phyloP scores from a whole-genome alignment of 441 rosid species.

The Arabidopsis lyrata region DNA sequence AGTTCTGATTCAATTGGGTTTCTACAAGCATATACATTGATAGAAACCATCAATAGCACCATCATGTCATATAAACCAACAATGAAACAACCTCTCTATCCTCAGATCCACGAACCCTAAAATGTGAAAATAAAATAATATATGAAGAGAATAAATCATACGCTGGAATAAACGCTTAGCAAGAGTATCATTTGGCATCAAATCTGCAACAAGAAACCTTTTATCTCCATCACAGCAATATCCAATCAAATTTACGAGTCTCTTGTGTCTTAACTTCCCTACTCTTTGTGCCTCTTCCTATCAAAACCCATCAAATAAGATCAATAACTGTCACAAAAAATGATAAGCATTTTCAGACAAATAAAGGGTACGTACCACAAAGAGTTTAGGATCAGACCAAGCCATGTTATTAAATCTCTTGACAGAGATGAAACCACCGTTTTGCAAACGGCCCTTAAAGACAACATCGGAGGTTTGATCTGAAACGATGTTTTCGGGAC shows the following conservation, averaged over 20 bases:
- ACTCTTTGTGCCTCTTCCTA: conserved; percentile 86
- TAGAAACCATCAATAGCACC: background rate
- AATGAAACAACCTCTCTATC: background rate
- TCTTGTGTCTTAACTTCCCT: conserved; percentile 75
- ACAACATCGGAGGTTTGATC: conserved; percentile 71
- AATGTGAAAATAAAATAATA: background rate
- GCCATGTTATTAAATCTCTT: conserved; percentile 69
- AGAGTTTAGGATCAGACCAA: conserved; percentile 80
- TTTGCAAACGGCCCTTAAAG: conserved; percentile 66
- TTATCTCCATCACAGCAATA: conserved; percentile 89
- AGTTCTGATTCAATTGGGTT: background rate
- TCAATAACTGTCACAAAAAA: conserved; percentile 17
- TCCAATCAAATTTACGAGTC: conserved; percentile 84
- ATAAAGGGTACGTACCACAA: conserved; percentile 54
- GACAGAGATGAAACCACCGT: conserved; percentile 69
- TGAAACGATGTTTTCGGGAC: conserved; percentile 71
- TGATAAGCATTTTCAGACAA: background rate
- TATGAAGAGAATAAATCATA: conserved; percentile 41
- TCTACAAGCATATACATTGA: background rate
- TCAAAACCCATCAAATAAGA: background rate
- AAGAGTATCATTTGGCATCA: conserved; percentile 85
- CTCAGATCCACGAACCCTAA: conserved; percentile 12
- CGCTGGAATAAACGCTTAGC: conserved; percentile 90
- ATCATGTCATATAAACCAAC: conserved; percentile 3
- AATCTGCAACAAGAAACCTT: conserved; percentile 88